Evolutionary conservation across 2,329 filamentous ascomycete genomes (phyloP), one percentile per base, ranked within the genome.

Genomic region (Fusarium virguliforme): DNA sequence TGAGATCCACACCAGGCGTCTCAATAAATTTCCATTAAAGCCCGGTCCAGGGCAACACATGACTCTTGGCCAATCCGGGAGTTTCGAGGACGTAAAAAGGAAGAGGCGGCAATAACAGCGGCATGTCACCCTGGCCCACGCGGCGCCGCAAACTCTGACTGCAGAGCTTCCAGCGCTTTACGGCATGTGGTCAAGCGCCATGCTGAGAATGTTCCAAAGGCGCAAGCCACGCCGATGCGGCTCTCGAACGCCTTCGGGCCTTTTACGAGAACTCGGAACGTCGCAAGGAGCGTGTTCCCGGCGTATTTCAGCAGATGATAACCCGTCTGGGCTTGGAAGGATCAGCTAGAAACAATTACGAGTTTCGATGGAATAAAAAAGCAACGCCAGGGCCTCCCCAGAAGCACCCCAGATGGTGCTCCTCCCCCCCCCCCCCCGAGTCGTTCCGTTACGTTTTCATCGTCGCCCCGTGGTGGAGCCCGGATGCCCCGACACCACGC

Each of bases 41-140:
- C n/a, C 32, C 34, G n/a, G 24, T 30, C 22, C 10, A 28, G 15
- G 10, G 35, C 46, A 18, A 18, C 18, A 48, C 26, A 18, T 54
- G 54, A 59, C 3, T 6, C 30, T n/a, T 56, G 10, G 26, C 68
- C 68, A 70, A 70, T 70, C 18, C 6, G 8, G 67, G 30, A 56
- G 68, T 71, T 71, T 70, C 64, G 63, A 56, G 48, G 28, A 71
- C 68, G 68, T 70, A 70, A 70, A 66, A 62, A 38, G n/a, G 41
- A 18, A 37, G 38, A 51, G 64, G 63, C 53, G 53, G 15, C 34
- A 26, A 35, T 37, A 50, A 30, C 12, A 9, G 61, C 48, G 32
- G 40, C 26, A 62, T 53, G 54, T 41, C 60, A 51, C 41, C 40
- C 3, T 57, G 67, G 10, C 13, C 67, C 67, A 62, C 66, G 51